phyloP scores from a whole-genome alignment of 2,329 filamentous ascomycete species.

The Talaromyces sp. region DNA sequence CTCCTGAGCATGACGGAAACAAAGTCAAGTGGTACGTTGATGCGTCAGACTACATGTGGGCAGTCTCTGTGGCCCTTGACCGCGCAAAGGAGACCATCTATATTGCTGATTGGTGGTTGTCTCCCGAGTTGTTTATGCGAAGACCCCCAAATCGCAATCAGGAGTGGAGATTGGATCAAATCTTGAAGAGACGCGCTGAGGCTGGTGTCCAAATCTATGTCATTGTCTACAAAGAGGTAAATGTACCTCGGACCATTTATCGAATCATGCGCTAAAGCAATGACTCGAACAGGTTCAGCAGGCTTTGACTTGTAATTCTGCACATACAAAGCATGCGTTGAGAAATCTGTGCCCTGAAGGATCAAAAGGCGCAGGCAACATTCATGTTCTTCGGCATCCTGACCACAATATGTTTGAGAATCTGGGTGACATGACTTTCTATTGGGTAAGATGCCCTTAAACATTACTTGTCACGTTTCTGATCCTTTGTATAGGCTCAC shows the following conservation, averaged over 20 bases:
- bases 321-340: slow-evolving; percentile 84
- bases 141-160: slow-evolving; percentile 77
- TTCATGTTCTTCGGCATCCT: slow-evolving; percentile 43
- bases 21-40: slow-evolving; percentile 96
- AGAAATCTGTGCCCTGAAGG: slow-evolving; percentile 75
- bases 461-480: neutral
- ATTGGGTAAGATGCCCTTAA: slow-evolving; percentile 54
- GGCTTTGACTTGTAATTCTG: slow-evolving; percentile 84
- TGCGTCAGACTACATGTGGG: slow-evolving; percentile 91
- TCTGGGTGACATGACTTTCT: slow-evolving; percentile 77
- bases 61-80: slow-evolving; percentile 68
- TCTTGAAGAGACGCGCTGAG: slow-evolving; percentile 79
- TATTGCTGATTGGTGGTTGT: slow-evolving; percentile 46
- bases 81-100: slow-evolving; percentile 89
- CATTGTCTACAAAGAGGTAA: slow-evolving; percentile 60
- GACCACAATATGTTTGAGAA: slow-evolving; percentile 86
- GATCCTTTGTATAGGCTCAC: slow-evolving; percentile 55
- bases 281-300: slow-evolving; percentile 56
- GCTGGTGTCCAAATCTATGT: slow-evolving; percentile 92
- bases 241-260: neutral
- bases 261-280: neutral
- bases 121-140: slow-evolving; percentile 62
- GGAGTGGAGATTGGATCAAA: slow-evolving; percentile 51
- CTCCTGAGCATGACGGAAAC: slow-evolving; percentile 79
- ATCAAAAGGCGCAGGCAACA: slow-evolving; percentile 47